Conservation (phyloP, 768 basidiomycete species). For the Porphyrellus cyaneotinctus region DNA sequence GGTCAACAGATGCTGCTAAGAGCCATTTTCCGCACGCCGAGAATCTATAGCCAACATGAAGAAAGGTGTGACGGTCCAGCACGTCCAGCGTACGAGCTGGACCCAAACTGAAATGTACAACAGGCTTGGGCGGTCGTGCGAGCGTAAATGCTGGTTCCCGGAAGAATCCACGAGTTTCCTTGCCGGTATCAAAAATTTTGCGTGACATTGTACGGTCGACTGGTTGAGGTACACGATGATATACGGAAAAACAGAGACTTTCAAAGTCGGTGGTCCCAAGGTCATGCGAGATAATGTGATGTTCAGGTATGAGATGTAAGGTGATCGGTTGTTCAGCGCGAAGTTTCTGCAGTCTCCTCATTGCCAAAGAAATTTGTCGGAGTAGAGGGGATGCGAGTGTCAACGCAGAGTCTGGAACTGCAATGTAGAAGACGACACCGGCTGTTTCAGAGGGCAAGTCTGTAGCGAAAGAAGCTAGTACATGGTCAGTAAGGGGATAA, state of each 20-base stretch:
- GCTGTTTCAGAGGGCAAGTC: conserved; percentile 36
- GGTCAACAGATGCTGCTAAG: conserved; percentile 68
- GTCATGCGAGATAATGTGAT: conserved; percentile 41
- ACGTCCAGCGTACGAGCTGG: conserved; percentile 46
- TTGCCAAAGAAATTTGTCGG: conserved; percentile 63
- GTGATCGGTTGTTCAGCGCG: conserved; percentile 48
- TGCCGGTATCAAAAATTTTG: conserved; percentile 38
- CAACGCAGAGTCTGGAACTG: conserved; percentile 57
- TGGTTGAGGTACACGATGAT: conserved; percentile 62
- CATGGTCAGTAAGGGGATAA: neutral
- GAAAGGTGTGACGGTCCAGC: conserved; percentile 52
- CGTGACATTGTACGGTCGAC: conserved; percentile 62
- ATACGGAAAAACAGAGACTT: conserved; percentile 59
- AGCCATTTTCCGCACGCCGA: conserved; percentile 74
- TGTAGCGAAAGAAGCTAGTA: conserved; percentile 47
- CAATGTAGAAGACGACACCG: conserved; percentile 63
- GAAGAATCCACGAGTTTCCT: conserved; percentile 47
- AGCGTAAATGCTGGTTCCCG: conserved; percentile 65
- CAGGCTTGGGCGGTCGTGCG: conserved; percentile 39
- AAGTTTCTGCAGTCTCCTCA: conserved; percentile 52
- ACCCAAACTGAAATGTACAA: conserved; percentile 38
- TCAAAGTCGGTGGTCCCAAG: conserved; percentile 31
- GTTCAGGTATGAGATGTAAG: conserved; percentile 73
- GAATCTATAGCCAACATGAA: conserved; percentile 74
- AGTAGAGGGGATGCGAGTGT: conserved; percentile 61